A percentile compares a stretch with the other conserved stretches of the same genome.
Evolutionary conservation across 2,329 filamentous ascomycete genomes (phyloP).

Genomic region (Fusarium hainanense): DNA sequence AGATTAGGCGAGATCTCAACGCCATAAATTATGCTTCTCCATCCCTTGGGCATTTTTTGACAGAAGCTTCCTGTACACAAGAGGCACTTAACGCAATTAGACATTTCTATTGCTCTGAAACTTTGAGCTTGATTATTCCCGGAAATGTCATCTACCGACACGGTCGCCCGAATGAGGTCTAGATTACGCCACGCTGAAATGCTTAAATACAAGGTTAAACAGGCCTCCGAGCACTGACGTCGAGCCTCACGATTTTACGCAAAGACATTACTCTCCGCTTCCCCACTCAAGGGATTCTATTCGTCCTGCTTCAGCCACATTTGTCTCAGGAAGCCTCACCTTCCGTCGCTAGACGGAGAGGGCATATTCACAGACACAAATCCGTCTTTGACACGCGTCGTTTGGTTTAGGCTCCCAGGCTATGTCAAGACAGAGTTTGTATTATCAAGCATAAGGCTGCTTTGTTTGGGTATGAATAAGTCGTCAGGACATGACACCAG

Average conservation of each 20-base stretch:
- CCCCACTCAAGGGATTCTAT: constrained; percentile 13
- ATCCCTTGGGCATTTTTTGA: background rate
- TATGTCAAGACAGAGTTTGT: constrained; percentile 76
- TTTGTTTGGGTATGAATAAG: background rate
- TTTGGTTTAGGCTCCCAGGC: constrained; percentile 9
- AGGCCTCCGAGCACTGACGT: constrained; percentile 19
- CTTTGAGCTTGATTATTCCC: background rate
- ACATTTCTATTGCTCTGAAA: background rate
- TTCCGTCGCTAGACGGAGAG: constrained; percentile 67
- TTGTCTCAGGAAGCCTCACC: constrained; percentile 83
- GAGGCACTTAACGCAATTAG: background rate
- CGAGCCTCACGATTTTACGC: constrained; percentile 67
- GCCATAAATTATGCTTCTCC: background rate
- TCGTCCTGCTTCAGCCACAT: constrained; percentile 60
- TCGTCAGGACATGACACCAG: background rate
- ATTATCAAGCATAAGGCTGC: constrained; percentile 77
- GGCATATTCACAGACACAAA: constrained; percentile 61
- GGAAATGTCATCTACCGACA: background rate
- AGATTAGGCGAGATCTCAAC: background rate
- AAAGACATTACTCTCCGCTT: constrained; percentile 57
- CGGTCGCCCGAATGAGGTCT: background rate
- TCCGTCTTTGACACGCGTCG: background rate
- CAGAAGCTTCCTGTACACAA: too few relatives aligned
- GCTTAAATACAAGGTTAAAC: constrained; percentile 29
- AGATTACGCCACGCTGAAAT: background rate